These are phyloP conservation scores for Capsicum chinense DNA, from an alignment of 257 asterid species.

Conservation along the genomic window DNA sequence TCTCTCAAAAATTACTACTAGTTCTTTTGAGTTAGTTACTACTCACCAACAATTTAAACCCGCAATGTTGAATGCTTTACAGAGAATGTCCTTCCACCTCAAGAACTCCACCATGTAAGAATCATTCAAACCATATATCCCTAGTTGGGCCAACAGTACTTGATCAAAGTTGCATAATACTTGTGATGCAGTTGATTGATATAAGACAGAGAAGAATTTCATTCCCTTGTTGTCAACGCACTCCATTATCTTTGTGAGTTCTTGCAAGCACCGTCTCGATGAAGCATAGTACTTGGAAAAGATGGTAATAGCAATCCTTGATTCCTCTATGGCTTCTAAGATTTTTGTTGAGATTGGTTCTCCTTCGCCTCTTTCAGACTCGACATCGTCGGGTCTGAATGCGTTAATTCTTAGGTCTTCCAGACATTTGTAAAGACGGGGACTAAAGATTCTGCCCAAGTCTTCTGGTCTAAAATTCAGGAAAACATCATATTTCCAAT, in stretches of 20 bases:
- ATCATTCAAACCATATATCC: too few relatives aligned
- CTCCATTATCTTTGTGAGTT: too few relatives aligned
- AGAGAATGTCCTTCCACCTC: too few relatives aligned
- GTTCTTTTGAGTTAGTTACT: too few relatives aligned
- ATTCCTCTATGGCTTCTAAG: neutral
- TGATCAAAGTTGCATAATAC: too few relatives aligned
- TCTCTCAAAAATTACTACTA: too few relatives aligned
- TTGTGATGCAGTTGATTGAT: too few relatives aligned
- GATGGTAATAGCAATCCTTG: constrained; percentile 10
- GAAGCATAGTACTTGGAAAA: constrained; percentile 10
- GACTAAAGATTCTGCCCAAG: neutral
- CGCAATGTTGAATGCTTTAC: too few relatives aligned
- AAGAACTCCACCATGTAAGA: too few relatives aligned
- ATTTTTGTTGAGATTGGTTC: neutral
- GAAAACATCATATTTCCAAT: neutral
- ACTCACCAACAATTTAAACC: too few relatives aligned
- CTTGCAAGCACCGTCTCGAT: neutral
- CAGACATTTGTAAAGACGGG: neutral
- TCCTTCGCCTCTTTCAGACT: neutral
- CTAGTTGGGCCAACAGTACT: too few relatives aligned
- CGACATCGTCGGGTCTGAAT: neutral
- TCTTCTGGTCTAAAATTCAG: neutral
- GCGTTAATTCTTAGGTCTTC: neutral
- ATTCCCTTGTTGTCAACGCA: too few relatives aligned
- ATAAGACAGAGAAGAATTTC: neutral